phyloP scores from a whole-genome alignment of 306 rosid species.

The Boehmeria nivea region DNA sequence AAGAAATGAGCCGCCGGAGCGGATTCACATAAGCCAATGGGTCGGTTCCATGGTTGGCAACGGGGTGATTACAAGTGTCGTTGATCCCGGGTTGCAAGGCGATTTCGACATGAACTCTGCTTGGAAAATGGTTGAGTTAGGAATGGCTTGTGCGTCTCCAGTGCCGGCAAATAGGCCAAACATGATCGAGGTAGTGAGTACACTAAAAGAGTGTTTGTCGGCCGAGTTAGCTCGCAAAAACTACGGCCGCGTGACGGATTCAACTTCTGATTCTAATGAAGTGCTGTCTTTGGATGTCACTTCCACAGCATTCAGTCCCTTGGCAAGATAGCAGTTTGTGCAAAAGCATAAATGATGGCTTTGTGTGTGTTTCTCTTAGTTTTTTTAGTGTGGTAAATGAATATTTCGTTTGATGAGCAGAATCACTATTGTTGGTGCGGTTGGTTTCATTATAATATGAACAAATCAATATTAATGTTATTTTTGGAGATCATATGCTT shows the following conservation, averaged over 20 bases:
- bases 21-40: constrained; percentile 21
- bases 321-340: constrained; percentile 4
- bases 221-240: constrained; percentile 3
- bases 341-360: neutral
- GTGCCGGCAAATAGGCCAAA: constrained; percentile 9
- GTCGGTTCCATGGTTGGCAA: constrained; percentile 6
- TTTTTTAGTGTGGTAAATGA: too few species aligned
- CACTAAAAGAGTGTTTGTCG: constrained; percentile 22
- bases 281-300: neutral
- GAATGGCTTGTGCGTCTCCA: constrained; percentile 11
- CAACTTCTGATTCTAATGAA: neutral
- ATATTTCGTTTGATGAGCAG: too few species aligned
- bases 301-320: neutral
- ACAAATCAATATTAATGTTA: too few species aligned
- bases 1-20: neutral
- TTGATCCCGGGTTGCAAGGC: constrained; percentile 18
- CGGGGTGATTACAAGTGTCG: constrained; percentile 16
- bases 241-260: neutral
- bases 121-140: constrained; percentile 34
- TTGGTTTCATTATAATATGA: too few species aligned
- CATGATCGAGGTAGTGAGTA: constrained; percentile 22
- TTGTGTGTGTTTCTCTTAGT: neutral
- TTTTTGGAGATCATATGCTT: too few species aligned
- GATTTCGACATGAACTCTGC: constrained; percentile 14
- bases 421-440: too few species aligned